Percentiles rank a stretch among this genome's conserved stretches.
Conservation (phyloP, 2,329 filamentous ascomycete species). For the Microsporum canis region DNA sequence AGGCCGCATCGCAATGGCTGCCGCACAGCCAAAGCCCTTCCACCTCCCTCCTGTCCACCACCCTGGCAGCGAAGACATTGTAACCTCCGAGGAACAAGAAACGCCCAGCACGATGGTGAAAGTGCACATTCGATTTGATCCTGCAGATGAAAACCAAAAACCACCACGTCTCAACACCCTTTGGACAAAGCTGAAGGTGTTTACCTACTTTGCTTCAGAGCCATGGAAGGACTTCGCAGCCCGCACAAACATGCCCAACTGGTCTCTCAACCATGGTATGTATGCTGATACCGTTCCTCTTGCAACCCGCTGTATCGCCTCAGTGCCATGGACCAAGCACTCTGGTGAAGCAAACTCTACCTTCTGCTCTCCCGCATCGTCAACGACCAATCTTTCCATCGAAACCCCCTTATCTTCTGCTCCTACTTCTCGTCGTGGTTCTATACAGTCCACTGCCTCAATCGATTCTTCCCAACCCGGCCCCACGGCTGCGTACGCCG, state of each 20-base stretch:
- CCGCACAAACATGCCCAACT: slow-evolving; percentile 30
- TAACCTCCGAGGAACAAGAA: slow-evolving; percentile 17
- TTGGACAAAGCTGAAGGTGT: slow-evolving; percentile 44
- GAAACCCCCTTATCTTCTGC: slow-evolving; percentile 16
- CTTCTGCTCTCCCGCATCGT: slow-evolving; percentile 32
- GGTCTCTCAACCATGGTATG: slow-evolving; percentile 38
- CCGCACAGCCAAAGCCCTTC: slow-evolving; percentile 48
- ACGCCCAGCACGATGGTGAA: slow-evolving; percentile 45
- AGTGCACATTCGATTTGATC: slow-evolving; percentile 51
- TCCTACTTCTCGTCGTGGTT: slow-evolving; percentile 20
- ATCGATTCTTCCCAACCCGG: slow-evolving; percentile 22
- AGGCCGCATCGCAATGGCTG: slow-evolving; percentile 47
- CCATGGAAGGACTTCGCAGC: slow-evolving; percentile 42
- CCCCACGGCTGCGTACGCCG: slow-evolving; percentile 34
- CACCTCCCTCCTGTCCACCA: slow-evolving; percentile 27
- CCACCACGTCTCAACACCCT: slow-evolving; percentile 46
- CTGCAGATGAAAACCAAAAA: slow-evolving; percentile 35
- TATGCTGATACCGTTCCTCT: slow-evolving; percentile 44
- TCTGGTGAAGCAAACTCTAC: slow-evolving; percentile 23
- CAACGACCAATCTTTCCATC: slow-evolving; percentile 19
- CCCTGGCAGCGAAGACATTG: slow-evolving; percentile 19
- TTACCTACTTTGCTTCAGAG: slow-evolving; percentile 45
- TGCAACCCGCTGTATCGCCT: slow-evolving; percentile 45
- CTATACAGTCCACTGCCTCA: slow-evolving; percentile 18
- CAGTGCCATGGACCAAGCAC: slow-evolving; percentile 47